Evolutionary conservation across 2,329 filamentous ascomycete genomes (phyloP).

Genomic region (Verticillium klebahnii): DNA sequence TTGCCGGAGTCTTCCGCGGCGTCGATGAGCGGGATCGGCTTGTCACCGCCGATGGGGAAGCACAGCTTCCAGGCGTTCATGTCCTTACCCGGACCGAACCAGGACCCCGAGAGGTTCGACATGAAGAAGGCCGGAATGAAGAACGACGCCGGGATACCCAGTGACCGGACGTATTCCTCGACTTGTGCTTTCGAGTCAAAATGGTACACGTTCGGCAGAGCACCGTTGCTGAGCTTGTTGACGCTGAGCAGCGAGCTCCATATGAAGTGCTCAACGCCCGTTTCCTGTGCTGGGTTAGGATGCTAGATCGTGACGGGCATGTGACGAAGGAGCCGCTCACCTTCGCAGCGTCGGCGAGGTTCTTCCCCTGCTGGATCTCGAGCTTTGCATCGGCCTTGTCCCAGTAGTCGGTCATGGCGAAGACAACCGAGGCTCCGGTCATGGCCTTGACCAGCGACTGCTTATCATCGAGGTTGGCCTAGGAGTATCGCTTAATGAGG

Average conservation of each 20-base stretch:
- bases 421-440: conserved; percentile 42
- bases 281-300: conserved; percentile 21
- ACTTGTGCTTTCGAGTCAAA: conserved; percentile 55
- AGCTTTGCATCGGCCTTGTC: conserved; percentile 33
- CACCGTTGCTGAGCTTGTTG: conserved; percentile 32
- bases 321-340: conserved; percentile 24
- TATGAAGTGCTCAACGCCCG: conserved; percentile 36
- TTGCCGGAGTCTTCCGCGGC: conserved; percentile 34
- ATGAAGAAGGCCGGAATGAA: conserved; percentile 51
- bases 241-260: conserved; percentile 38
- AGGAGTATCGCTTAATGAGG: background rate
- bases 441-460: conserved; percentile 38
- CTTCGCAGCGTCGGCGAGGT: conserved; percentile 41
- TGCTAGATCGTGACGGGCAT: conserved; percentile 1
- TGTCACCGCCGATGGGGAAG: conserved; percentile 22
- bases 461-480: conserved; percentile 46
- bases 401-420: conserved; percentile 49
- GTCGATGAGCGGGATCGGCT: conserved; percentile 29
- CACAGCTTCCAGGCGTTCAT: conserved; percentile 25
- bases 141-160: conserved; percentile 43
- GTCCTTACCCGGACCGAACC: conserved; percentile 20
- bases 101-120: conserved; percentile 37
- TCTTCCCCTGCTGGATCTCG: conserved; percentile 40
- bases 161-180: conserved; percentile 45
- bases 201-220: conserved; percentile 36